Evolutionary conservation across 2,329 filamentous ascomycete genomes (phyloP).

Genomic region (Colletotrichum coccodes): DNA sequence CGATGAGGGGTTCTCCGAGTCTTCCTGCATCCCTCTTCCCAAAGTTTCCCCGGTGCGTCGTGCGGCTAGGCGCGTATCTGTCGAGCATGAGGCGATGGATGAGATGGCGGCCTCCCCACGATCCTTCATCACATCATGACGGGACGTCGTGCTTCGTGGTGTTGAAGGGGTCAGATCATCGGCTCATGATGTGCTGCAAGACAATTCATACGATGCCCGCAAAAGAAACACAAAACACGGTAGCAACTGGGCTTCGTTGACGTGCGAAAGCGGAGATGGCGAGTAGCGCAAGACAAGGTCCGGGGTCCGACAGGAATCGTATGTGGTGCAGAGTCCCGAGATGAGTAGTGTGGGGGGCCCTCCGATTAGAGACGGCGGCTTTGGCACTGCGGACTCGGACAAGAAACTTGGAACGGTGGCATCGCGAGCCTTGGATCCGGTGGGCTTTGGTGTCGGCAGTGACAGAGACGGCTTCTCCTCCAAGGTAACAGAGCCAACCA

Average conservation of each 20-base stretch:
- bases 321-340: constrained; percentile 28
- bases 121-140: constrained; percentile 11
- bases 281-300: constrained; percentile 30
- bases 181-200: constrained; percentile 18
- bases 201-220: constrained; percentile 25
- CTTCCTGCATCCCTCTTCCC: not conserved
- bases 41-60: not conserved
- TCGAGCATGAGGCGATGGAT: constrained; percentile 16
- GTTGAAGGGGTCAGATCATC: constrained; percentile 22
- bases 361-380: constrained; percentile 2
- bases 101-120: constrained; percentile 2
- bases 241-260: constrained; percentile 8
- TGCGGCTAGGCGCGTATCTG: not conserved
- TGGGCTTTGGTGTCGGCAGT: not conserved
- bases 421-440: not conserved
- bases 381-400: not conserved
- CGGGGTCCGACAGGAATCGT: constrained; percentile 15
- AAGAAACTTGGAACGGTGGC: constrained; percentile 13
- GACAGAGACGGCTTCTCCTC: not conserved
- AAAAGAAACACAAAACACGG: constrained; percentile 22
- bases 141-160: constrained; percentile 11
- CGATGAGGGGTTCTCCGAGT: not conserved
- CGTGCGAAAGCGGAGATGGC: constrained; percentile 27
- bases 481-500: not conserved
- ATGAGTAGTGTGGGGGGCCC: constrained; percentile 20